phyloP scores from a whole-genome alignment of 768 basidiomycete genomes.

The Sarcodon aspratus region DNA sequence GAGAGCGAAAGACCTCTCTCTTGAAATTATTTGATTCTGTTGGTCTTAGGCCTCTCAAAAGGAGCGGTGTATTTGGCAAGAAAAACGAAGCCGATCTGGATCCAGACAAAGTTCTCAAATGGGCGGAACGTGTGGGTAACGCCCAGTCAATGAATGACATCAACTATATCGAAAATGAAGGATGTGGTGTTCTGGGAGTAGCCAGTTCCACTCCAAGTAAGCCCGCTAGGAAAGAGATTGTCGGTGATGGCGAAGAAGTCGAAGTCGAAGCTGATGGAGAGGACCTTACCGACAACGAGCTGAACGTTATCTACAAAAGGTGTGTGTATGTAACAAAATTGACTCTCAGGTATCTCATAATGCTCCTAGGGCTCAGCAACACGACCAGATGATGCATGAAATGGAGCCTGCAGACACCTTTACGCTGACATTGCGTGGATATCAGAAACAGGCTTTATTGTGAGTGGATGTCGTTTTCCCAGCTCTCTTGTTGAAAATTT shows the following conservation, averaged over 20 bases:
- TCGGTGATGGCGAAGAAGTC: slow-evolving; percentile 72
- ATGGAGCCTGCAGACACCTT: slow-evolving; percentile 80
- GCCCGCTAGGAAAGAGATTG: slow-evolving; percentile 43
- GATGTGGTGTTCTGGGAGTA: no score
- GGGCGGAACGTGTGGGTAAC: slow-evolving; percentile 5
- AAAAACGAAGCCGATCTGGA: slow-evolving; percentile 25
- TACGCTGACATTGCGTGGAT: slow-evolving; percentile 62
- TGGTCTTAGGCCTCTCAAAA: slow-evolving; percentile 46
- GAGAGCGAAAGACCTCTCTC: slow-evolving; percentile 71
- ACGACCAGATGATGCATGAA: slow-evolving; percentile 64
- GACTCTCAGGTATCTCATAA: not conserved
- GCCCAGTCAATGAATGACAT: not conserved
- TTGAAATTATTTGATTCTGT: slow-evolving; percentile 63
- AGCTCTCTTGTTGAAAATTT: slow-evolving; percentile 1
- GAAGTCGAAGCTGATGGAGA: slow-evolving; percentile 75
- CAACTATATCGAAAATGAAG: no score
- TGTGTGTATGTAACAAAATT: slow-evolving; percentile 18
- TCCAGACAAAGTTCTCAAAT: slow-evolving; percentile 20
- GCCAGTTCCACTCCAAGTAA: slow-evolving; percentile 18
- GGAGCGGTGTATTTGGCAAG: slow-evolving; percentile 13
- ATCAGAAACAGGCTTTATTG: slow-evolving; percentile 90
- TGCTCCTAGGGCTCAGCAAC: slow-evolving; percentile 60
- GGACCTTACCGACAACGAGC: slow-evolving; percentile 69
- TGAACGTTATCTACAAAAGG: slow-evolving; percentile 81
- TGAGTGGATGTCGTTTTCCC: slow-evolving; percentile 19